phyloP scores from a whole-genome alignment of 306 rosid species.

The Dryas octopetala region DNA sequence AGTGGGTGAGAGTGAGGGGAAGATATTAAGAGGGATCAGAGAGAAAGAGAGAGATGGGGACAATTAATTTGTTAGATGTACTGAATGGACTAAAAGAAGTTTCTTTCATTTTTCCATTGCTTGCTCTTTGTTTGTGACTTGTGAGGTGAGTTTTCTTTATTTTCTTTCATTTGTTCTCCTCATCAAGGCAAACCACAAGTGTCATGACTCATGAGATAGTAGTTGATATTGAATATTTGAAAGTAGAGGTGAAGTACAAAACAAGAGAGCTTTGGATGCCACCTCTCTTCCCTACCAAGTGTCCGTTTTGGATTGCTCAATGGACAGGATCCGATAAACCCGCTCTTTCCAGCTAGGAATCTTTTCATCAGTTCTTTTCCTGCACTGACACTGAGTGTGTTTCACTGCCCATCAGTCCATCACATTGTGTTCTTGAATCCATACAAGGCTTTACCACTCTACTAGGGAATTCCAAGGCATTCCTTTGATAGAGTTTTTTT shows the following conservation, averaged over 20 bases:
- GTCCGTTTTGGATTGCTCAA: slow-evolving; percentile 35
- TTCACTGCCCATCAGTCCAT: slow-evolving; percentile 38
- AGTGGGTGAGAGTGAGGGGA: slow-evolving; percentile 40
- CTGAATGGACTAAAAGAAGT: slow-evolving; percentile 47
- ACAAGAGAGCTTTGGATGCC: slow-evolving; percentile 49
- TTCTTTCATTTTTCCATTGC: slow-evolving; percentile 28
- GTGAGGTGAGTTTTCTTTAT: slow-evolving; percentile 35
- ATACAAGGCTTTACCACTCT: slow-evolving; percentile 18
- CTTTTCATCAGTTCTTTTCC: slow-evolving; percentile 42
- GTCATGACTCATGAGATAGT: slow-evolving; percentile 22
- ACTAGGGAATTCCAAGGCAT: slow-evolving; percentile 22
- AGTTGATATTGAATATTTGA: slow-evolving; percentile 29
- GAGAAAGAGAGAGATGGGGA: slow-evolving; percentile 45
- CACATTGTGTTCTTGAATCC: slow-evolving; percentile 37
- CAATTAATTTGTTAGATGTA: slow-evolving; percentile 43
- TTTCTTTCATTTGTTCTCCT: slow-evolving; percentile 26
- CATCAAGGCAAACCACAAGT: slow-evolving; percentile 21
- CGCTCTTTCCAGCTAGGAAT: slow-evolving; percentile 69
- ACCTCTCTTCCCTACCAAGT: slow-evolving; percentile 25
- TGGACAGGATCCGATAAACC: slow-evolving; percentile 90
- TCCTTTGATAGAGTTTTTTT: slow-evolving; percentile 18
- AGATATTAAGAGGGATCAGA: slow-evolving; percentile 32
- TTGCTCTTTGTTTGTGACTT: slow-evolving; percentile 21
- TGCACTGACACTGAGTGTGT: slow-evolving; percentile 38
- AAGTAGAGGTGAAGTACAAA: slow-evolving; percentile 10